Percentiles rank a stretch among this genome's conserved stretches.
phyloP scores from a whole-genome alignment of 2,329 filamentous ascomycete genomes.

The Calonectria ilicicola region DNA sequence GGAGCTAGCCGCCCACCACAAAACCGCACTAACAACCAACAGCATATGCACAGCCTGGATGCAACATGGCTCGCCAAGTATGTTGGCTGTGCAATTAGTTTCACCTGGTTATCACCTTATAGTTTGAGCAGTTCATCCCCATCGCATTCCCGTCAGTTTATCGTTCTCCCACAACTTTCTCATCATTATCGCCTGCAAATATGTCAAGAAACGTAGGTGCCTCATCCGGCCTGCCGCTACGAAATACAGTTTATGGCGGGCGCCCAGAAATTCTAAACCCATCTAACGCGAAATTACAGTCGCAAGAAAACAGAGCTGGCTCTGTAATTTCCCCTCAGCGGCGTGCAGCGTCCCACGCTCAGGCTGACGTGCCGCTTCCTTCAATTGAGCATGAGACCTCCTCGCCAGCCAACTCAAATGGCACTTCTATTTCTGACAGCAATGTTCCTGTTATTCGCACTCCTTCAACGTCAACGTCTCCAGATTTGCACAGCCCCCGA shows the following conservation, averaged over 20 bases:
- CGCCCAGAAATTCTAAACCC: not conserved
- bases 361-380: constrained; percentile 27
- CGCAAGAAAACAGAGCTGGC: not conserved
- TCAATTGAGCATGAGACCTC: constrained; percentile 25
- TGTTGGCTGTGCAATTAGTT: not conserved
- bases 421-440: not conserved
- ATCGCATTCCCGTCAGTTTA: too few relatives aligned
- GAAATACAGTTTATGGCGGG: not conserved
- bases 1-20: not conserved
- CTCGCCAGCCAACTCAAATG: not conserved
- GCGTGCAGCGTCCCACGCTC: not conserved
- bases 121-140: not conserved
- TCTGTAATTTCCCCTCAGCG: not conserved
- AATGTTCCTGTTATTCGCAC: constrained; percentile 17
- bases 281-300: not conserved
- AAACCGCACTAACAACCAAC: constrained; percentile 6
- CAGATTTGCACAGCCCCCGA: not conserved
- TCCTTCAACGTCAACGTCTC: constrained; percentile 29
- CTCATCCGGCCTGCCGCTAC: not conserved
- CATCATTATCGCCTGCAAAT: not conserved
- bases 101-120: not conserved
- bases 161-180: not conserved
- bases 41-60: not conserved
- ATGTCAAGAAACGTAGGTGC: not conserved
- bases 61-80: not conserved